Conservation (phyloP, 441 rosid genomes). For the Sinapis alba region DNA sequence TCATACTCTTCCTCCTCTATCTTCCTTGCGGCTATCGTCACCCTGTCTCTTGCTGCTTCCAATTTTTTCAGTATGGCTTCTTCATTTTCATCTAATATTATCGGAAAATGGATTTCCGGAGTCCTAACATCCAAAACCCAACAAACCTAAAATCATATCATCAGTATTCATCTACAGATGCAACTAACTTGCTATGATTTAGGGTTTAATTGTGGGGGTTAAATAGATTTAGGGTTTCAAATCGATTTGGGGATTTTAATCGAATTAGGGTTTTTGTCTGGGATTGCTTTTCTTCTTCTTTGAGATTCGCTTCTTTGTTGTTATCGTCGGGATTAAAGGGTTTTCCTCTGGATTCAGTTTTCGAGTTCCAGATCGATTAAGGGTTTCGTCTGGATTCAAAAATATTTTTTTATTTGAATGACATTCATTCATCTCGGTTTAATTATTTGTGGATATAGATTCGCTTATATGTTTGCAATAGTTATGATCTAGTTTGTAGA, state of each 20-base stretch:
- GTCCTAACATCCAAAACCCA: background rate
- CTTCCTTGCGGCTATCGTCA: background rate
- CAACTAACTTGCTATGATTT: background rate
- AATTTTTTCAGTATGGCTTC: background rate
- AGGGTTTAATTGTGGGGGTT: background rate
- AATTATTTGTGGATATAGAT: too few species aligned
- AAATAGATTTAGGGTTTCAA: background rate
- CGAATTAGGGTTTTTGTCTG: background rate
- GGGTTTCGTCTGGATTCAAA: too few species aligned
- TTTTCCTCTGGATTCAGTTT: too few species aligned
- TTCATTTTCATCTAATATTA: background rate
- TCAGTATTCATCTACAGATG: background rate
- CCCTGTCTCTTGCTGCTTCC: background rate
- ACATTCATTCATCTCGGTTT: too few species aligned
- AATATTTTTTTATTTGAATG: too few species aligned
- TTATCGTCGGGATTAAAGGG: too few species aligned
- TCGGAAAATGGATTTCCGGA: constrained; percentile 7
- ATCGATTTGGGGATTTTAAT: background rate
- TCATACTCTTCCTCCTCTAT: background rate
- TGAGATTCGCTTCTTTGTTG: too few species aligned
- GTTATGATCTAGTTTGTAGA: too few species aligned
- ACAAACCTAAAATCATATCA: background rate
- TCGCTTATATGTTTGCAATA: too few species aligned
- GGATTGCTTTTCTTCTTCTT: too few species aligned
- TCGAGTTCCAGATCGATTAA: too few species aligned